Conservation (phyloP, 2,329 filamentous ascomycete genomes). For the Aspergillus quadricinctus region DNA sequence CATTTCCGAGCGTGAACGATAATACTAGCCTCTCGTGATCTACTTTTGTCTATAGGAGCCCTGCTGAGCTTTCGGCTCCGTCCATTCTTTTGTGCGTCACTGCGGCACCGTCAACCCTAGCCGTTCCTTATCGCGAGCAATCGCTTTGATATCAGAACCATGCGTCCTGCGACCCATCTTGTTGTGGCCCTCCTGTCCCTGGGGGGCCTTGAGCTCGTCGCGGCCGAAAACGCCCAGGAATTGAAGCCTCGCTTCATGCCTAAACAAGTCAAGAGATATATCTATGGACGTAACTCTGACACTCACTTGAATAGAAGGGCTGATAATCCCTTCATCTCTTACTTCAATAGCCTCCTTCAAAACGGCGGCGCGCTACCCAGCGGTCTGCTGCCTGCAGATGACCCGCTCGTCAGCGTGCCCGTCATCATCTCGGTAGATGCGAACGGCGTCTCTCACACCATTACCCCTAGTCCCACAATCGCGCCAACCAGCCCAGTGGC, state of each 20-base stretch:
- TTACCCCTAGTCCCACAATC: slow-evolving; percentile 9
- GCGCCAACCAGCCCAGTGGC: neutral
- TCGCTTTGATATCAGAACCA: slow-evolving; percentile 24
- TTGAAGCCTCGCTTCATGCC: slow-evolving; percentile 33
- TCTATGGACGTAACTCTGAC: slow-evolving; percentile 3
- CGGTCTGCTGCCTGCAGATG: too few species aligned
- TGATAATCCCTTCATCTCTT: neutral
- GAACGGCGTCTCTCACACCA: slow-evolving; percentile 21
- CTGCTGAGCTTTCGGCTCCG: slow-evolving; percentile 20
- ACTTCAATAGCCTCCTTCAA: neutral
- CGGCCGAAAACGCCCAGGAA: slow-evolving; percentile 26
- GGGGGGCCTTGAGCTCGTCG: slow-evolving; percentile 30
- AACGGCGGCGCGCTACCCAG: neutral
- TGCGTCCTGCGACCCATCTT: slow-evolving; percentile 24
- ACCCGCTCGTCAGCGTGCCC: slow-evolving; percentile 13
- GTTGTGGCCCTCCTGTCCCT: slow-evolving; percentile 31
- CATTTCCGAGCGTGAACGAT: neutral
- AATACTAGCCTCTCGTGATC: slow-evolving; percentile 4
- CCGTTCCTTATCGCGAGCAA: slow-evolving; percentile 5
- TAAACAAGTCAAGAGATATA: slow-evolving; percentile 28
- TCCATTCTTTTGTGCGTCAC: slow-evolving; percentile 19
- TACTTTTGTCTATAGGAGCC: slow-evolving; percentile 1
- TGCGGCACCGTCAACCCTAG: slow-evolving; percentile 4
- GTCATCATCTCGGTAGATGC: slow-evolving; percentile 20
- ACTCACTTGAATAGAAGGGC: neutral